Evolutionary conservation across 805 yeast genomes (phyloP), one percentile per base, ranked within the genome.

Genomic region (Lipomyces yamadae): DNA sequence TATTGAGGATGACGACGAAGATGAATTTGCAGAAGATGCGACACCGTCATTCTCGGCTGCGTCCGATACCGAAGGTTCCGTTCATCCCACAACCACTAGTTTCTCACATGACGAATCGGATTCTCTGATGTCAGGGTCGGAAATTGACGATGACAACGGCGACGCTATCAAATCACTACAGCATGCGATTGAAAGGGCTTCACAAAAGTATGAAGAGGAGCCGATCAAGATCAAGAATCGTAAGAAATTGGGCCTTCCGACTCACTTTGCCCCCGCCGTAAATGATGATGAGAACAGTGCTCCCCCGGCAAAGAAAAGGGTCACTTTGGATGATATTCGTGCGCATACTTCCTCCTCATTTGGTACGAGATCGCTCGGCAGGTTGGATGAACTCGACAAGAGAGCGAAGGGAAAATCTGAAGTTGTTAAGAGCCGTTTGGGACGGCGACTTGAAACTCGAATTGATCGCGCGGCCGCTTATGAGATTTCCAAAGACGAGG

Each of bases 401-500:
- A 66, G 58, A 50, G 64, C 64, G 39, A 66, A 68, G 29, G 62
- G 64, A 30, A 70, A 63, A 58, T 64, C 78, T 18, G 81, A 82
- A 68, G 83, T 94, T 1, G 79, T 92, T 59, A 84, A 89, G 0
- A 88, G 92, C 11, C 98, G 98, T 1, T 81, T 92, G 63, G 97
- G 98, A 0, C 85, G 86, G 73, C 86, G 96, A 71, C 87, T 94
- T 63, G 96, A 92, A 78, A 85, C 90, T 72, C 86, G 95, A 75
- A 85, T 89, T 71, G 97, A 93, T 72, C 85, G 98, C 75, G 84
- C 82, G 65, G 98, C 94, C 1, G 98, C 99, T 0, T 93, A 90
- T 76, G 96, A 91, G 65, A 84, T 95, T 42, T 87, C 97, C 56
- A 92, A 88, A 72, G 89, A 88, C 55, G 97, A 95, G 75, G 90